Conservation (phyloP, 176 grass and related monocot genomes). For the Hyparrhenia diplandra region DNA sequence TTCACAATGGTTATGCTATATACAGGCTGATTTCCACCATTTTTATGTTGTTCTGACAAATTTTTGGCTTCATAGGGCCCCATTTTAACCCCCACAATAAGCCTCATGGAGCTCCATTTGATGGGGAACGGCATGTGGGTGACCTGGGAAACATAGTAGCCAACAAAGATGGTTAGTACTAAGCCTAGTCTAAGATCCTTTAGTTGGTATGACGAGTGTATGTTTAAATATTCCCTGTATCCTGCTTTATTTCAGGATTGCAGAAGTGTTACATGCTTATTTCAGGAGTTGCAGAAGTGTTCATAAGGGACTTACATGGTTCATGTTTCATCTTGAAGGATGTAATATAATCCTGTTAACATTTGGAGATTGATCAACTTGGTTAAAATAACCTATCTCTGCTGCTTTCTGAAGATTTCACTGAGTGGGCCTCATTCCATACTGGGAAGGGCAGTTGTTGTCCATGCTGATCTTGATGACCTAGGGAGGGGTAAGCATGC, state of each 20-base stretch:
- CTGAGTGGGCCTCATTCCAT: slow-evolving; percentile 51
- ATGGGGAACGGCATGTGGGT: slow-evolving; percentile 52
- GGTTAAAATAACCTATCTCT: slow-evolving; percentile 15
- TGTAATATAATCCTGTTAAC: background rate
- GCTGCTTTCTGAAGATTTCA: slow-evolving; percentile 39
- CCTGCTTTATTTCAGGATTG: too few relatives aligned
- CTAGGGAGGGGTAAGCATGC: slow-evolving; percentile 60
- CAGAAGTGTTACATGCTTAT: too few relatives aligned
- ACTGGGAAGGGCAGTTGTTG: slow-evolving; percentile 61
- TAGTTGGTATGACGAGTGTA: background rate
- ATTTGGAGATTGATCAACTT: background rate
- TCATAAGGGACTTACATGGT: slow-evolving; percentile 63
- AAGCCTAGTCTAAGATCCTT: background rate
- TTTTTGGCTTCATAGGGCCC: slow-evolving; percentile 35
- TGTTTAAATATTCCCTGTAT: background rate
- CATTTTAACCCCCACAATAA: slow-evolving; percentile 71
- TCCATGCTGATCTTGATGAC: slow-evolving; percentile 74
- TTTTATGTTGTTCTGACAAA: background rate
- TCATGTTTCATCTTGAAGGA: background rate
- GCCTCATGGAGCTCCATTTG: slow-evolving; percentile 53
- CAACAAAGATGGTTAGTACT: slow-evolving; percentile 52
- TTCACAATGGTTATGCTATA: background rate
- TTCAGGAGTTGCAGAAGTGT: slow-evolving; percentile 65
- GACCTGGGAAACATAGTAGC: slow-evolving; percentile 68
- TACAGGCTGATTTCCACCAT: background rate